Evolutionary conservation across 345 rosid species (phyloP).

Genomic region (Sapria himalayana): DNA sequence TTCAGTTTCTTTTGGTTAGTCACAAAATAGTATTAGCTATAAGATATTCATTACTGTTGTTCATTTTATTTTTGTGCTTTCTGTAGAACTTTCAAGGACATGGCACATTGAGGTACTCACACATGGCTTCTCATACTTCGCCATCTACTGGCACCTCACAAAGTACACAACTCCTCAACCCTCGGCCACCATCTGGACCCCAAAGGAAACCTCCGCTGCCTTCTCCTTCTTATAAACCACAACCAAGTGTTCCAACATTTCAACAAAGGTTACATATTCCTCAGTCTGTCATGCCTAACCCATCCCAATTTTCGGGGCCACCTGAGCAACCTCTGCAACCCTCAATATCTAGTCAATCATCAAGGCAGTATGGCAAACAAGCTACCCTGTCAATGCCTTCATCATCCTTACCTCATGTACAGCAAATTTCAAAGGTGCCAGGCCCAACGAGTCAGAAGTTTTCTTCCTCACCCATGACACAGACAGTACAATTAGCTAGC

Average conservation of each 20-base stretch:
- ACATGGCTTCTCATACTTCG: slow-evolving; percentile 28
- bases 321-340: slow-evolving; percentile 36
- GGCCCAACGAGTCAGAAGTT: slow-evolving; percentile 28
- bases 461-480: slow-evolving; percentile 25
- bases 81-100: slow-evolving; percentile 61
- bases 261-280: slow-evolving; percentile 59
- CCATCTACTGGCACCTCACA: slow-evolving; percentile 40
- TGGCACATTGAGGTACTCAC: slow-evolving; percentile 34
- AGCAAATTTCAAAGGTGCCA: slow-evolving; percentile 29
- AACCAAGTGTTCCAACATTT: slow-evolving; percentile 33
- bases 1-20: no score
- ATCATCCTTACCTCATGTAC: slow-evolving; percentile 38
- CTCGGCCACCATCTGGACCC: slow-evolving; percentile 58
- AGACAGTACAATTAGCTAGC: slow-evolving; percentile 20
- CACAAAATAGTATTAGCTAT: no score
- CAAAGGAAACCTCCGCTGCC: slow-evolving; percentile 82
- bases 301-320: slow-evolving; percentile 29
- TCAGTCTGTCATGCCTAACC: slow-evolving; percentile 34
- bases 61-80: slow-evolving; percentile 6
- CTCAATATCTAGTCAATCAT: slow-evolving; percentile 27
- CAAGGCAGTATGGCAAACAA: slow-evolving; percentile 36
- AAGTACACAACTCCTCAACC: slow-evolving; percentile 29
- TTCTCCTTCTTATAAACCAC: slow-evolving; percentile 54
- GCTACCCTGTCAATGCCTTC: slow-evolving; percentile 28
- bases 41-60: no score